Evolutionary conservation across 2,329 filamentous ascomycete species (phyloP).

Genomic region (Aspergillus sp.): DNA sequence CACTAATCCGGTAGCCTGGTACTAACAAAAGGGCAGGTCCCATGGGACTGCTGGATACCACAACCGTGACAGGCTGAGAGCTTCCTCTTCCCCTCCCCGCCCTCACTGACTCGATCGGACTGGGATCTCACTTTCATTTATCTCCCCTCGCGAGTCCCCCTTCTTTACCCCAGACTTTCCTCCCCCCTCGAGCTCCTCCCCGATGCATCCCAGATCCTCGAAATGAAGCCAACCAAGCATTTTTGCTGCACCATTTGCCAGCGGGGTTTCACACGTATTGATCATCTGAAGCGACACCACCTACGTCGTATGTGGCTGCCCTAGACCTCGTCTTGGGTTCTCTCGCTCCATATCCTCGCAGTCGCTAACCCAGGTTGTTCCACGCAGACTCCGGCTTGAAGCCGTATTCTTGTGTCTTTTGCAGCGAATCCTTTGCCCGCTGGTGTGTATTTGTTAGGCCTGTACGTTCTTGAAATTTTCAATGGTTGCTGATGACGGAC

Average conservation of each 20-base stretch:
- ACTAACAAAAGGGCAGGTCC: background rate
- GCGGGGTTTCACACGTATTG: conserved; percentile 48
- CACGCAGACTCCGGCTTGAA: conserved; percentile 47
- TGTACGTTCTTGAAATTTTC: background rate
- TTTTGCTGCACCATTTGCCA: conserved; percentile 46
- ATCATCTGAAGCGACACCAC: conserved; percentile 50
- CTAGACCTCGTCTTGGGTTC: background rate
- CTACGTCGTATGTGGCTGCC: conserved; percentile 41
- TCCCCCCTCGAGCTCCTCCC: conserved; percentile 13
- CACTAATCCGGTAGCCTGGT: background rate
- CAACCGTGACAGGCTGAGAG: background rate
- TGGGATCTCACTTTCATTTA: background rate
- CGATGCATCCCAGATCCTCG: conserved; percentile 17
- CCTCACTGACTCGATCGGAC: background rate
- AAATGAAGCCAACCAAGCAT: conserved; percentile 42
- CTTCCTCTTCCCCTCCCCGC: background rate
- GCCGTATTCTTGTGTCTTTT: conserved; percentile 49
- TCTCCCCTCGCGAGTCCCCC: conserved; percentile 6
- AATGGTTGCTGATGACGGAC: background rate
- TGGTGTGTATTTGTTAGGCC: conserved; percentile 33
- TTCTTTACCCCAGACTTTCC: conserved; percentile 23
- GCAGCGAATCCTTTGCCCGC: conserved; percentile 45
- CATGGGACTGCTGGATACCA: conserved; percentile 1
- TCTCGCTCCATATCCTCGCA: background rate
- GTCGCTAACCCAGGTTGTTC: conserved; percentile 8